These are phyloP conservation scores for Vitis cinerea DNA, from an alignment of 164 flowering plant genomes.

Conservation along the genomic window DNA sequence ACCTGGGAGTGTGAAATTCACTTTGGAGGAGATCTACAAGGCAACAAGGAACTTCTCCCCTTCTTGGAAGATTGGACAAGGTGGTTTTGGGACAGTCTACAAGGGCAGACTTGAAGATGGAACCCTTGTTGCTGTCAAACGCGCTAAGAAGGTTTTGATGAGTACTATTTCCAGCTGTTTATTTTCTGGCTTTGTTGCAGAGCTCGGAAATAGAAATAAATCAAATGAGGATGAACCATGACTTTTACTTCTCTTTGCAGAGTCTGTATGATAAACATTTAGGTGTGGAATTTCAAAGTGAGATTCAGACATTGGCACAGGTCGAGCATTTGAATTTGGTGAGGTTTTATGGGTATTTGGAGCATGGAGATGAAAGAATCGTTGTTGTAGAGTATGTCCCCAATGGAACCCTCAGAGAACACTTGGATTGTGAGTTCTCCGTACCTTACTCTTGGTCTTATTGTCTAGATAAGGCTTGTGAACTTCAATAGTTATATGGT, in stretches of 20 bases:
- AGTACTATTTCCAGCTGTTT: too few relatives aligned
- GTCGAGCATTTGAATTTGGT: conserved; percentile 90
- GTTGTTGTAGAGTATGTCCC: conserved; percentile 88
- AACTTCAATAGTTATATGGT: not conserved
- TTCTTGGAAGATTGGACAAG: conserved; percentile 79
- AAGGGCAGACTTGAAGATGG: conserved; percentile 79
- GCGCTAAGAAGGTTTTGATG: conserved; percentile 77
- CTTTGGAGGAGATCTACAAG: conserved; percentile 59
- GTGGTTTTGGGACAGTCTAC: conserved; percentile 92
- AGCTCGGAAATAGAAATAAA: not conserved
- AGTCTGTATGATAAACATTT: conserved; percentile 60
- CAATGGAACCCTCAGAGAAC: conserved; percentile 92
- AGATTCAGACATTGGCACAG: conserved; percentile 61
- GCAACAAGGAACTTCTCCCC: conserved; percentile 85
- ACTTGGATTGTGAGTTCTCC: conserved; percentile 76
- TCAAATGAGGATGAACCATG: not conserved
- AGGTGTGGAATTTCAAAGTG: conserved; percentile 73
- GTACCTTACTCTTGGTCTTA: not conserved
- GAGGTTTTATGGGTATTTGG: conserved; percentile 67
- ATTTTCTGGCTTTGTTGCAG: not conserved
- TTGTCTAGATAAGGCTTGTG: not conserved
- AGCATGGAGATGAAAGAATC: conserved; percentile 73
- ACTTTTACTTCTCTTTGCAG: conserved; percentile 36
- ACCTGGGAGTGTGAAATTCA: conserved; percentile 50
- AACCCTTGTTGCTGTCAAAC: conserved; percentile 73